A percentile compares a stretch with the other conserved stretches of the same genome.
Conservation (phyloP, 441 rosid species). For the Jatropha podagrica region DNA sequence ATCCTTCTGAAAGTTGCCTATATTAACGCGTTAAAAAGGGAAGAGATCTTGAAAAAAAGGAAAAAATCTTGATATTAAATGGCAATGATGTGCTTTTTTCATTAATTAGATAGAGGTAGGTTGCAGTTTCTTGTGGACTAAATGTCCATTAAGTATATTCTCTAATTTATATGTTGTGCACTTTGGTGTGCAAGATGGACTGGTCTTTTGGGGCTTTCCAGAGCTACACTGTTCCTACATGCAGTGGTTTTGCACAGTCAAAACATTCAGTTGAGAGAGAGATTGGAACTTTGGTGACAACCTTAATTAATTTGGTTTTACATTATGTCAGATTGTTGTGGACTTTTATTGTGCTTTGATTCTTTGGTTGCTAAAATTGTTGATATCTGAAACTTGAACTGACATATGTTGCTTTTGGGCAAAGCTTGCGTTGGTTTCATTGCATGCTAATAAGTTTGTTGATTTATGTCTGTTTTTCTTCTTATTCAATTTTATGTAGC, state of each 20-base stretch:
- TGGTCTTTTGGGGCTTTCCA: background rate
- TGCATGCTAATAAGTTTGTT: background rate
- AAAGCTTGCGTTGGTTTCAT: background rate
- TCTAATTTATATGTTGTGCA: background rate
- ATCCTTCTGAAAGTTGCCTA: background rate
- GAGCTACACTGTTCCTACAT: background rate
- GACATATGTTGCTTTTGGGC: background rate
- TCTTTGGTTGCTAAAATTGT: background rate
- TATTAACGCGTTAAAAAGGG: background rate
- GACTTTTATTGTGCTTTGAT: background rate
- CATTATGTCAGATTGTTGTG: background rate
- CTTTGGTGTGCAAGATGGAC: background rate
- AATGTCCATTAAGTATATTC: background rate
- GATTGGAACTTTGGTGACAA: background rate
- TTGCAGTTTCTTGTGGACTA: background rate
- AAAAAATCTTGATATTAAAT: background rate
- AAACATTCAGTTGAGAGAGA: background rate
- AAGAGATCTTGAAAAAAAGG: no score
- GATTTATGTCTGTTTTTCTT: constrained; percentile 13
- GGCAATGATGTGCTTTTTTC: background rate
- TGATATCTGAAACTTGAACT: background rate
- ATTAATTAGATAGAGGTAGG: background rate
- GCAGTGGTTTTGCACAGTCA: background rate
- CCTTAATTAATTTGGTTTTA: background rate
- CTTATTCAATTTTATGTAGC: constrained; percentile 45